Evolutionary conservation across 768 basidiomycete genomes (phyloP).

Genomic region (Kwoniella mangroviensis): DNA sequence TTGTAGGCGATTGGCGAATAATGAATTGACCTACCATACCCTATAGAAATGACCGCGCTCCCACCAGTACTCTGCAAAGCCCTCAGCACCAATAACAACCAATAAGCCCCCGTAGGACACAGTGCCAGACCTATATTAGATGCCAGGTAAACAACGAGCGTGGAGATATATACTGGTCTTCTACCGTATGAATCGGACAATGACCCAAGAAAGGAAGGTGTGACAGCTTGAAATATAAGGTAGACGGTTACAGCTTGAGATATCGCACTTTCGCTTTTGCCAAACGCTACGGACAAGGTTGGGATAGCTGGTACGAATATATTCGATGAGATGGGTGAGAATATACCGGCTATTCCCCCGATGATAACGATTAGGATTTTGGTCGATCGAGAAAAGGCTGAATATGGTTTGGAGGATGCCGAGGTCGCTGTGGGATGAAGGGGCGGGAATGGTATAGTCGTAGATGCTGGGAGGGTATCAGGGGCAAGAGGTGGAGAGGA

Average conservation of each 20-base stretch:
- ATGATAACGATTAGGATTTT: constrained; percentile 42
- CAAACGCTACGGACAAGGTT: constrained; percentile 66
- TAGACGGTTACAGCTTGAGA: constrained; percentile 81
- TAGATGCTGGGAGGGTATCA: no score
- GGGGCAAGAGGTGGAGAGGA: no score
- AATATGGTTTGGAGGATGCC: constrained; percentile 28
- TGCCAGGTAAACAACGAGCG: constrained; percentile 67
- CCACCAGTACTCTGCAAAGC: constrained; percentile 64
- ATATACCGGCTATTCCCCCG: constrained; percentile 45
- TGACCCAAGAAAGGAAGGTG: constrained; percentile 69
- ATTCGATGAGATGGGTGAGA: constrained; percentile 69
- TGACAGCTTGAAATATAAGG: constrained; percentile 60
- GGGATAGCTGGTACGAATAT: constrained; percentile 84
- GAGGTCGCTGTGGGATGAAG: constrained; percentile 9
- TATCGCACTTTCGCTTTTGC: constrained; percentile 71
- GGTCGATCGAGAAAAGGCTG: constrained; percentile 23
- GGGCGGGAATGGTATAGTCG: constrained; percentile 4
- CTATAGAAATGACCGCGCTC: constrained; percentile 28
- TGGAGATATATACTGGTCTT: constrained; percentile 60
- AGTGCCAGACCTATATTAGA: constrained; percentile 71
- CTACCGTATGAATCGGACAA: constrained; percentile 61
- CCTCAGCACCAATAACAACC: constrained; percentile 78
- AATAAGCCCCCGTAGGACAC: constrained; percentile 68
- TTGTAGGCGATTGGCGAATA: constrained; percentile 61
- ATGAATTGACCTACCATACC: constrained; percentile 68